Evolutionary conservation across 2,329 filamentous ascomycete species (phyloP), one percentile per base, ranked within the genome.

Genomic region (Taxawa tesnikishii): DNA sequence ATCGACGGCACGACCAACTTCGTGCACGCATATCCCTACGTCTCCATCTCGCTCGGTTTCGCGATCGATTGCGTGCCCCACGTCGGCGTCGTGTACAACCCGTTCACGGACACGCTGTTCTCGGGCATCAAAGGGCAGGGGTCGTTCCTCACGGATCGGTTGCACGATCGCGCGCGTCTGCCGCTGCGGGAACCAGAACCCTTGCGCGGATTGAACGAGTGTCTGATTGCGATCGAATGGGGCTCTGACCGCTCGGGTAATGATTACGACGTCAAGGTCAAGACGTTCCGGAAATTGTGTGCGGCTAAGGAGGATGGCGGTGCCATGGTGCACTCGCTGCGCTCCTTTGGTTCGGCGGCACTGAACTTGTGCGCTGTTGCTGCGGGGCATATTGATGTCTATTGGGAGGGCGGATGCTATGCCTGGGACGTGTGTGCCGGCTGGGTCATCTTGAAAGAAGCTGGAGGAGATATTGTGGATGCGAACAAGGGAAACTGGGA

Each of bases 1-100:
- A 85, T 88, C 45, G 82, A 88, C 58, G 82, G 79, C 48, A 85
- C 73, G 5, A 83, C 78, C 31, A 87, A 87, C 65, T 85, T 88
- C 49, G 70, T 87, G 28, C 82, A 87, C 57, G 70, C 69, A 13
- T 79, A 83, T 56, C 79, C 79, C 4, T 68, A 74, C 46, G 79
- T 82, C 39, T 82, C 75, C 59, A 77, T 87, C 58, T 83, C 79
- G 8, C 73, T 88, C 19, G 82, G 81, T 28, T 67, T 88, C 36
- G 68, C 77, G 26, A 56, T 84, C 39, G 57, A 69, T 47, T 68
- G 69, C 40, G 48, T 51, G 8, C 79, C 82, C 14, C 62, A 65
- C 32, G 66, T 87, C 27, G 82, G 82, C 39, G 75, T 88, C 36
- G 75, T 88, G 39, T 87, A 83, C 61, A 87, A 87, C 58, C 82